Evolutionary conservation across 345 rosid species (phyloP), one percentile per base, ranked within the genome.

Genomic region (Raphanus raphanistrum): DNA sequence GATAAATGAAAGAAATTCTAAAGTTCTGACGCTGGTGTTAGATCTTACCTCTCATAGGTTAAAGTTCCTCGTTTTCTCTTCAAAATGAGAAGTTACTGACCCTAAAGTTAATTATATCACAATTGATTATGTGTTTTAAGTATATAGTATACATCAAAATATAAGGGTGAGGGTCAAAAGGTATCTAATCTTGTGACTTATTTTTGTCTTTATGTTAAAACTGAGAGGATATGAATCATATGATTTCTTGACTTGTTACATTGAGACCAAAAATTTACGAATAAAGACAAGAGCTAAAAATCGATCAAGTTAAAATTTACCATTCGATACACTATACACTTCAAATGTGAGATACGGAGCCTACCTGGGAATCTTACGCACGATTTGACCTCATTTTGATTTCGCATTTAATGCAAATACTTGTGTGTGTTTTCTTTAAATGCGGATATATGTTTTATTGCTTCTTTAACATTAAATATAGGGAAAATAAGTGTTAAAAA

Each of bases 331-430:
- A 64, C 32, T 15, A 6, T 45, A 55, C 36, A 4, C 75, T 70
- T 21, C 12, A 64, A 41, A 54, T 58, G 65, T 54, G 48, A 16
- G 43, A 50, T 70, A 27, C 3, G 66, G 4, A 54, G 31, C 54
- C 43, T 6, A 38, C 71, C 66, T 77, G 80, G 63, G 71, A 70
- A 38, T 71, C 58, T 70, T 70, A 58, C 25, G 29, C 50, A 68
- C 52, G 59, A 52, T 63, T 77, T 77, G 71, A 70, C 43, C 55
- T 76, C 67, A 27, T 36, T 8, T 59, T 66, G 45, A 32, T 59
- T 26, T 58, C 21, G 15, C 73, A 75, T 75, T 67, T 43, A 75
- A 17, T 67, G 67, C 68, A 58, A 59, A 75, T 58, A 66, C 29
- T 66, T 55, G 50, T 27, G 57, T 64, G 27, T 36, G 11, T 36